A percentile compares a stretch with the other conserved stretches of the same genome.
These are phyloP conservation scores for Lactarius vividus DNA, from an alignment of 768 basidiomycete genomes.

Conservation along the genomic window DNA sequence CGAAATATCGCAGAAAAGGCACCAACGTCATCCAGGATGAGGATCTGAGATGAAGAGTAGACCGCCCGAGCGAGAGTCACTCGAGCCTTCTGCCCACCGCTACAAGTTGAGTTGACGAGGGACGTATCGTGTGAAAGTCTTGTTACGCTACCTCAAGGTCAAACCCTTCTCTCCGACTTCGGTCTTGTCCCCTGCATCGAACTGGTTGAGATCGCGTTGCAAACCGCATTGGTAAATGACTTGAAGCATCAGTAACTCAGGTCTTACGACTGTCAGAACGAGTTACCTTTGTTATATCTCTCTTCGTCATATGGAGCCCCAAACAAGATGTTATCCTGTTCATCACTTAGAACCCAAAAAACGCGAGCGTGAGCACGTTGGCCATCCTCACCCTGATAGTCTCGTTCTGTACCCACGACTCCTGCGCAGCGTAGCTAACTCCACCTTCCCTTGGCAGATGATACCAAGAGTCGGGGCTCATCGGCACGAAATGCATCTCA, in stretches of 20 bases:
- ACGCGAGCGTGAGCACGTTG: neutral
- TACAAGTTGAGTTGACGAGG: constrained; percentile 20
- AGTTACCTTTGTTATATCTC: constrained; percentile 36
- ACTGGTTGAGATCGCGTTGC: constrained; percentile 44
- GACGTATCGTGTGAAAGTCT: neutral
- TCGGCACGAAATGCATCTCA: constrained; percentile 64
- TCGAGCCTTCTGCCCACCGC: constrained; percentile 59
- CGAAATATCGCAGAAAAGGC: neutral
- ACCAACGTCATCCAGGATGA: constrained; percentile 69
- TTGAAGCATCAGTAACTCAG: neutral
- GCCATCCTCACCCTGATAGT: constrained; percentile 52
- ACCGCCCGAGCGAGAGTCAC: constrained; percentile 57
- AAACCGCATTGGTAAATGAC: constrained; percentile 28
- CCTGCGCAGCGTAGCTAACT: constrained; percentile 79
- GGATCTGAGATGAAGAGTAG: constrained; percentile 56
- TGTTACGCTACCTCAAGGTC: constrained; percentile 36
- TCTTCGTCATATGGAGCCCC: constrained; percentile 45
- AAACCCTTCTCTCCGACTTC: constrained; percentile 60
- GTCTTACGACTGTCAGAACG: constrained; percentile 30
- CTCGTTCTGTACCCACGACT: constrained; percentile 82
- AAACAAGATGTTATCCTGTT: constrained; percentile 52
- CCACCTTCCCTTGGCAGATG: constrained; percentile 66
- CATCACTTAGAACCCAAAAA: neutral
- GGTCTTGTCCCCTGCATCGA: constrained; percentile 49
- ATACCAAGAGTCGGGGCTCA: constrained; percentile 56